Base-by-base conservation (phyloP, 768 basidiomycete genomes). In the Serendipita sp. region DNA sequence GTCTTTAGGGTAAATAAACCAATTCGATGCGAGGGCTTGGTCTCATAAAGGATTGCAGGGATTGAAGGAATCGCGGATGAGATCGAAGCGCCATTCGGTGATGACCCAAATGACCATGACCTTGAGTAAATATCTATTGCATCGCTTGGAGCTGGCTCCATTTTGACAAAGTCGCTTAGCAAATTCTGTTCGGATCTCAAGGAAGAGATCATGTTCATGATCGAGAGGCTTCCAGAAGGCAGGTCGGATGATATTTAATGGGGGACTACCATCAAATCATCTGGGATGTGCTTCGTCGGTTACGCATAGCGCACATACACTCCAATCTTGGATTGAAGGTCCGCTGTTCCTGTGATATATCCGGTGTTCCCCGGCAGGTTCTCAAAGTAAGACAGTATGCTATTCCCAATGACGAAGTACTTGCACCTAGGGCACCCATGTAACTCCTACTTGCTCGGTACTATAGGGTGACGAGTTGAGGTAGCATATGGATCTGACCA, bases 21-120 rank as follows among this genome's bases (percentile, higher is more conserved):
- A 24, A 24, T 24, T 24, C 24, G 24, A 24, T 24, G 24, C 24
- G 30, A 18, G 8, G n/a, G 16, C 30, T 32, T 51, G 24, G 24
- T 51, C 30, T 18, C 7, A 18, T 16, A 51, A 5, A 5, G 16
- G 48, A 32, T 32, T 18, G 7, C n/a, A 60, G 92, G 92, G 16
- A 89, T 97, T 63, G 93, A 96, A 77, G 92, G 92, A 3, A 97
- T 96, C 68, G 93, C 94, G 0, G 87, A 94, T 66, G 86, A 92
- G 74, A 92, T 95, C 68, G 93, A 96, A 73, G 88, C 89, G 85
- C 94, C 94, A 0, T 96, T 96, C 69, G 93, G 92, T 24, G 35
- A 60, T 10, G 28, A 60, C 32, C 56, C 56, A n/a, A 60, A 60
- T 37, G 24, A 30, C 35, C 56, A 60, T 60, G 24, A 24, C 8